Conservation (phyloP, 2,329 filamentous ascomycete species). For the Alternaria infectoria region DNA sequence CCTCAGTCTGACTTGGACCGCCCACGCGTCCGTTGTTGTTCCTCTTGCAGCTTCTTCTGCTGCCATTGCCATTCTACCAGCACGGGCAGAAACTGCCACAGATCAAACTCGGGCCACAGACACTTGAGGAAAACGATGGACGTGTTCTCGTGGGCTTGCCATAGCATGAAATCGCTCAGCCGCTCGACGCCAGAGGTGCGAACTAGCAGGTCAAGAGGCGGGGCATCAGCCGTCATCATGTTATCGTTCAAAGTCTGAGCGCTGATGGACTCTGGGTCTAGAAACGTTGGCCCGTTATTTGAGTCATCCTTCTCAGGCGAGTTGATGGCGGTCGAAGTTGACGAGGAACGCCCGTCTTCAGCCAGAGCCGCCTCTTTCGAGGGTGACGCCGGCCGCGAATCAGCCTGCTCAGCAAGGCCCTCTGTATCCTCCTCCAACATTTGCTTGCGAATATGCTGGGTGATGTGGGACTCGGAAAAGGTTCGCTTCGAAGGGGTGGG, state of each 20-base stretch:
- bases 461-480: conserved; percentile 88
- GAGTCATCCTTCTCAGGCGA: conserved; percentile 41
- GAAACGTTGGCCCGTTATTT: conserved; percentile 39
- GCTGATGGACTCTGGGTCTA: conserved; percentile 89
- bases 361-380: conserved; percentile 41
- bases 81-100: conserved; percentile 92
- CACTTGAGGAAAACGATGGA: conserved; percentile 92
- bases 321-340: conserved; percentile 49
- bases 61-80: conserved; percentile 86
- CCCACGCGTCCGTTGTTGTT: conserved; percentile 40
- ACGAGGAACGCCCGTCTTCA: conserved; percentile 40
- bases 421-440: conserved; percentile 51
- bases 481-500: conserved; percentile 64
- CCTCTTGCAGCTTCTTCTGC: conserved; percentile 52
- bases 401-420: conserved; percentile 31
- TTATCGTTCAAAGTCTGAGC: conserved; percentile 80
- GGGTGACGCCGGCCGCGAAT: conserved; percentile 42
- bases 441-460: conserved; percentile 74
- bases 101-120: conserved; percentile 94
- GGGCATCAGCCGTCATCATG: conserved; percentile 84
- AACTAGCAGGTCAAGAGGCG: conserved; percentile 88
- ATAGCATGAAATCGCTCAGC: conserved; percentile 97
- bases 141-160: conserved; percentile 94
- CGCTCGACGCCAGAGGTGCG: conserved; percentile 92
- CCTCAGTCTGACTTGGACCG: conserved; percentile 36